Conservation (phyloP, 768 basidiomycete species). For the Clitopilus passeckerianus region DNA sequence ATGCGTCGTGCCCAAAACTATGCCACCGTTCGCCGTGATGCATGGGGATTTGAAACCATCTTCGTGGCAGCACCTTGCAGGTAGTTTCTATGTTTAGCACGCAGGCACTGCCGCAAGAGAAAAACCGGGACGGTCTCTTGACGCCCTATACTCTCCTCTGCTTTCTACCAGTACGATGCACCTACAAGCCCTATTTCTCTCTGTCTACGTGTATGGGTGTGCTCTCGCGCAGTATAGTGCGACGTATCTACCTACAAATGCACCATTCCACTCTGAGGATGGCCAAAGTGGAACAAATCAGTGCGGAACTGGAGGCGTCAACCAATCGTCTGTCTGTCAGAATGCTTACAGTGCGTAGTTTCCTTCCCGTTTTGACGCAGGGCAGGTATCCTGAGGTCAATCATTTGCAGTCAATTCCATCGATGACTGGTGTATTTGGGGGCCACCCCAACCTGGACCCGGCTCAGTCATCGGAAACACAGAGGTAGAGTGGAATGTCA, state of each 20-base stretch:
- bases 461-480: slow-evolving; percentile 53
- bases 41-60: neutral
- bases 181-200: neutral
- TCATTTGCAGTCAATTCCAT: slow-evolving; percentile 45
- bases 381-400: neutral
- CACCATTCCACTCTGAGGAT: slow-evolving; percentile 41
- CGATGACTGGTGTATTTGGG: slow-evolving; percentile 43
- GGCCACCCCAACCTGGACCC: slow-evolving; percentile 42
- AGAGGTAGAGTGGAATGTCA: slow-evolving; percentile 34
- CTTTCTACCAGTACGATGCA: neutral
- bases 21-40: neutral
- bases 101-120: neutral
- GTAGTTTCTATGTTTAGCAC: neutral
- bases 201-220: neutral
- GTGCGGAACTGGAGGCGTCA: slow-evolving; percentile 48
- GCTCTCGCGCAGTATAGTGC: slow-evolving; percentile 30
- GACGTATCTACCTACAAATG: slow-evolving; percentile 44
- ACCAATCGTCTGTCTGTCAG: slow-evolving; percentile 62
- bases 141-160: neutral
- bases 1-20: neutral
- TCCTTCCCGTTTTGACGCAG: neutral
- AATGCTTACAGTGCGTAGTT: slow-evolving; percentile 50
- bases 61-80: neutral
- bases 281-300: slow-evolving; percentile 63
- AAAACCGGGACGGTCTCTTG: neutral